These are phyloP conservation scores for Canavalia gladiata DNA, from an alignment of 306 rosid genomes.

Conservation along the genomic window DNA sequence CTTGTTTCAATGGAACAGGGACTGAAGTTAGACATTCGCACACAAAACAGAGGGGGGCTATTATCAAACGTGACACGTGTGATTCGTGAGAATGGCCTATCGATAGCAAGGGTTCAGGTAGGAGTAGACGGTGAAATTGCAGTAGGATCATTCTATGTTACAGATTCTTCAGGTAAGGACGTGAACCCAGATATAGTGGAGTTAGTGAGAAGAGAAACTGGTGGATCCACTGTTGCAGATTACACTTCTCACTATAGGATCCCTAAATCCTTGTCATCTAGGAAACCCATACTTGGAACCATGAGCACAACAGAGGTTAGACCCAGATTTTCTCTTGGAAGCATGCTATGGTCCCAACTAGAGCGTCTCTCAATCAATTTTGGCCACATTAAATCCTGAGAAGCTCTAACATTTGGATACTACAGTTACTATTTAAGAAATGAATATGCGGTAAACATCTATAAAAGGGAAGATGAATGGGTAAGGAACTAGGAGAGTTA, in stretches of 20 bases:
- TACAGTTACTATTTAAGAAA: not conserved
- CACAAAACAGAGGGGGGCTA: slow-evolving; percentile 59
- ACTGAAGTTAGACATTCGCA: slow-evolving; percentile 58
- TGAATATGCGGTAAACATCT: not conserved
- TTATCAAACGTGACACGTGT: slow-evolving; percentile 65
- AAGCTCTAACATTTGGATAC: not conserved
- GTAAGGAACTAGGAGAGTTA: too few relatives aligned
- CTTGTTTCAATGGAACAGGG: slow-evolving; percentile 49
- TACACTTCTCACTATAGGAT: slow-evolving; percentile 52
- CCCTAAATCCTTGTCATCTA: slow-evolving; percentile 32
- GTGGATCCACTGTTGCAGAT: slow-evolving; percentile 54
- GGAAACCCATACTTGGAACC: slow-evolving; percentile 14
- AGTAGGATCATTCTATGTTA: slow-evolving; percentile 65
- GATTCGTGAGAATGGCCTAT: slow-evolving; percentile 67
- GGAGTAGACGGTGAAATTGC: slow-evolving; percentile 58
- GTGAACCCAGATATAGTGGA: slow-evolving; percentile 57
- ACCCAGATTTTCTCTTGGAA: slow-evolving; percentile 63
- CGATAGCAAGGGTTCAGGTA: slow-evolving; percentile 58
- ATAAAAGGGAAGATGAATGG: too few relatives aligned
- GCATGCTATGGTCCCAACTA: slow-evolving; percentile 70
- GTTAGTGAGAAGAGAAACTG: slow-evolving; percentile 55
- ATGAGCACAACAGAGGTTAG: slow-evolving; percentile 10
- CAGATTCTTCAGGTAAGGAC: slow-evolving; percentile 57
- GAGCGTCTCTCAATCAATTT: slow-evolving; percentile 63
- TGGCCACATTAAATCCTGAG: slow-evolving; percentile 47